Evolutionary conservation across 1,139 yeast species (phyloP).

Genomic region (Pneumocystis carinii): DNA sequence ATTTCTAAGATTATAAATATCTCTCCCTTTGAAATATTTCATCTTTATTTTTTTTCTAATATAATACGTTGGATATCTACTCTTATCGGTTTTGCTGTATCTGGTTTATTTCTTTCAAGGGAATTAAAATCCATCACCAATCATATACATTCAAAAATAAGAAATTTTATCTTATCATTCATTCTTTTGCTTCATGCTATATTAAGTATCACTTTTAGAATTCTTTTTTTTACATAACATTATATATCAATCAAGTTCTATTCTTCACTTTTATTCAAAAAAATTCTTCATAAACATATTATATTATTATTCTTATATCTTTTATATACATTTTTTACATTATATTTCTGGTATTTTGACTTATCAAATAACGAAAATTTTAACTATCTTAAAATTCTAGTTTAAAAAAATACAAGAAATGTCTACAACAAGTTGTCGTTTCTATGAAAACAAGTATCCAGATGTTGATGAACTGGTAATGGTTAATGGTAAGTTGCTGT

Average conservation of each 20-base stretch:
- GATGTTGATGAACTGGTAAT: constrained; percentile 97
- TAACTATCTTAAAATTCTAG: not conserved
- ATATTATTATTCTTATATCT: not conserved
- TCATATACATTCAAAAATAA: constrained; percentile 22
- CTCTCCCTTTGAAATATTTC: constrained; percentile 25
- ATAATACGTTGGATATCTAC: constrained; percentile 27
- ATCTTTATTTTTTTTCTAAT: constrained; percentile 23
- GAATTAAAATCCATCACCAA: constrained; percentile 24
- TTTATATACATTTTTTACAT: not conserved
- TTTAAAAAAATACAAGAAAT: constrained; percentile 7
- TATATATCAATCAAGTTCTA: not conserved
- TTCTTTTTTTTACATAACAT: constrained; percentile 21
- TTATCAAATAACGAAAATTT: not conserved
- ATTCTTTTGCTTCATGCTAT: constrained; percentile 25
- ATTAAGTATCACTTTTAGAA: constrained; percentile 27
- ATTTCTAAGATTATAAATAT: constrained; percentile 26
- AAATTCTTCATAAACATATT: not conserved
- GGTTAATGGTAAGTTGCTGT: constrained; percentile 48
- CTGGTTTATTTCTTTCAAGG: constrained; percentile 26
- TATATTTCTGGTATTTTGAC: not conserved
- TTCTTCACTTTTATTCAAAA: not conserved
- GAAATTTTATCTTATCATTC: constrained; percentile 21
- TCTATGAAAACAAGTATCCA: constrained; percentile 94
- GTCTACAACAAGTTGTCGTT: constrained; percentile 47
- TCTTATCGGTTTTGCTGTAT: constrained; percentile 25